These are phyloP conservation scores for Blastocystis sp. DNA, from an alignment of 352 stramenopile genomes.

Conservation along the genomic window DNA sequence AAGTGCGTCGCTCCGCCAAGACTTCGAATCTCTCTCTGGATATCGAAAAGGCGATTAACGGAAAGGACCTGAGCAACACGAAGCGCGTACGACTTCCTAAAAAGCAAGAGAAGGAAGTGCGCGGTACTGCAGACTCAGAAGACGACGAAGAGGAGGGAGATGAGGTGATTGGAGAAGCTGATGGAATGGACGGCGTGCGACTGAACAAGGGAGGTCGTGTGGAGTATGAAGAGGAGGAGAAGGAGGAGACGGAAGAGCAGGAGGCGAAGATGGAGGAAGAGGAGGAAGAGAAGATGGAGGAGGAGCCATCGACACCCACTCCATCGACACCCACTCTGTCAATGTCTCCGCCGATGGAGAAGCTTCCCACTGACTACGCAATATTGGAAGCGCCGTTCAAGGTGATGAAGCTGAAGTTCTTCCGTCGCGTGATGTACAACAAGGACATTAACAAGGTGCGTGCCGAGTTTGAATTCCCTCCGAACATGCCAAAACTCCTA, in stretches of 20 bases:
- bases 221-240: constrained; percentile 74
- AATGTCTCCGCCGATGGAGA: not conserved
- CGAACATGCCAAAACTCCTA: constrained; percentile 78
- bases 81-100: constrained; percentile 34
- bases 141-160: constrained; percentile 70
- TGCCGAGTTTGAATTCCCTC: constrained; percentile 78
- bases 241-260: constrained; percentile 62
- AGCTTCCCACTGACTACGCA: constrained; percentile 35
- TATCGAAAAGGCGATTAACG: not conserved
- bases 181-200: constrained; percentile 76
- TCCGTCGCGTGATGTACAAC: constrained; percentile 72
- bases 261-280: constrained; percentile 33
- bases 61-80: constrained; percentile 41
- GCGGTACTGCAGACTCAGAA: constrained; percentile 46
- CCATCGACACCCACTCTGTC: not conserved
- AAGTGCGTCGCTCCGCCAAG: constrained; percentile 4
- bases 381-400: constrained; percentile 65
- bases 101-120: constrained; percentile 70
- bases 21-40: not conserved
- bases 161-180: constrained; percentile 76
- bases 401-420: constrained; percentile 68
- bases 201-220: constrained; percentile 74
- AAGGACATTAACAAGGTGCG: constrained; percentile 78
- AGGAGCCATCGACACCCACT: constrained; percentile 5
- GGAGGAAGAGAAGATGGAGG: constrained; percentile 69